Base-by-base conservation (phyloP, 2,329 filamentous ascomycete species). In the Cercospora sojina region DNA sequence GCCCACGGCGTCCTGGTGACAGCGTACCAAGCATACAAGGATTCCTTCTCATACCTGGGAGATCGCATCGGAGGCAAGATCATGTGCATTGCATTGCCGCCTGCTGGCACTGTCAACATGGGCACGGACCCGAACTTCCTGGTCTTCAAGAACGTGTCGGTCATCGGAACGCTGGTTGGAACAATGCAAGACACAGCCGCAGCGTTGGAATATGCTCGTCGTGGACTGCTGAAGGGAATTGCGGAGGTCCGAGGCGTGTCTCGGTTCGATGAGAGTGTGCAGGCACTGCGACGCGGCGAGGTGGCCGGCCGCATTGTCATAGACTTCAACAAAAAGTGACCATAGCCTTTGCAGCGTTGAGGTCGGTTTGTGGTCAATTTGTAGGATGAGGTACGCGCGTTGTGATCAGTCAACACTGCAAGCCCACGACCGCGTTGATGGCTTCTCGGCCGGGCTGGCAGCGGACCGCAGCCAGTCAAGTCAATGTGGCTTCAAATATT, bases 301-400 rank as follows among this genome's bases (percentile, higher is more conserved):
- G 79, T 86, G 53, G 82, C 83, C 7, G 84, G 84, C 1, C 75
- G 84, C 18, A 80, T 84, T 51, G 84, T 86, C 12, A 79, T 86
- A 20, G 82, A 85, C 70, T 86, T 86, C 69, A 84, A 86, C 67
- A 77, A 74, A 70, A 71, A 75, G 32, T 77, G 66, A 58, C 29
- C 32, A 18, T 18, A 18, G 23, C 13, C 13, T 32, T 32, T 38
- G 9, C 25, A 20, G 12, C 3, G 35, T 38, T 16, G 16, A 13
- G 13, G 35, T 20, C n/a, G 7, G n/a, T 1, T 47, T 20, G n/a
- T 51, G 16, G 47, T 51, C 20, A n/a, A 16, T 41, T n/a, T 38
- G 29, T 25, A 43, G n/a, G 20, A 43, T 59, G 47, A 16, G 27
- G 20, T 51, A 51, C 12, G 20, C 18, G 47, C 5, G 5, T 23